Conservation (phyloP, 2,329 filamentous ascomycete genomes). For the Colletotrichum nymphaeae region DNA sequence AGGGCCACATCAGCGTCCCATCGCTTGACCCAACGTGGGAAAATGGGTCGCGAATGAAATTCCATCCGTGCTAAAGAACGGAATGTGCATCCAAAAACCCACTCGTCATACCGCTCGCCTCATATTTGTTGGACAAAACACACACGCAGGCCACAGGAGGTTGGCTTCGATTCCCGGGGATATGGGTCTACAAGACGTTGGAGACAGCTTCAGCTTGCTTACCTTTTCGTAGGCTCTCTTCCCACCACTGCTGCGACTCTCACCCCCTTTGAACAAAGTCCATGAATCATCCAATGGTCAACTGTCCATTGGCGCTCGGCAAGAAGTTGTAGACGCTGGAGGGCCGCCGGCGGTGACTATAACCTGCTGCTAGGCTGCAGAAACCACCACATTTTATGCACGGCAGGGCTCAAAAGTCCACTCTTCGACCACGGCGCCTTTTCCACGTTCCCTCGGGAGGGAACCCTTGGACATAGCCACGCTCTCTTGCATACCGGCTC, state of each 20-base stretch:
- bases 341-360: neutral
- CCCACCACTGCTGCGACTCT: neutral
- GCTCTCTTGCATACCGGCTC: constrained; percentile 29
- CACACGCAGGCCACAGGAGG: neutral
- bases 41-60: constrained; percentile 7
- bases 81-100: constrained; percentile 18
- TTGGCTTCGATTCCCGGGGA: neutral
- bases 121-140: constrained; percentile 3
- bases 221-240: neutral
- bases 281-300: constrained; percentile 6
- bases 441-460: constrained; percentile 4
- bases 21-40: constrained; percentile 6
- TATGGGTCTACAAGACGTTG: neutral
- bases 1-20: constrained; percentile 30
- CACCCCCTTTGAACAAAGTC: neutral
- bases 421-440: constrained; percentile 1
- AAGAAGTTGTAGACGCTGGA: neutral
- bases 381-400: constrained; percentile 19
- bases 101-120: constrained; percentile 15
- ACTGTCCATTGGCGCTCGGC: neutral
- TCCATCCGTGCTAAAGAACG: constrained; percentile 24
- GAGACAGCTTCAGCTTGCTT: neutral
- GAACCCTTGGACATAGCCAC: constrained; percentile 32
- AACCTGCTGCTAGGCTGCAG: neutral
- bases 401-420: constrained; percentile 14